A percentile compares a stretch with the other conserved stretches of the same genome.
Evolutionary conservation across 371 early-diverging fungal genomes (phyloP).

Genomic region (Haplosporangium sp.): DNA sequence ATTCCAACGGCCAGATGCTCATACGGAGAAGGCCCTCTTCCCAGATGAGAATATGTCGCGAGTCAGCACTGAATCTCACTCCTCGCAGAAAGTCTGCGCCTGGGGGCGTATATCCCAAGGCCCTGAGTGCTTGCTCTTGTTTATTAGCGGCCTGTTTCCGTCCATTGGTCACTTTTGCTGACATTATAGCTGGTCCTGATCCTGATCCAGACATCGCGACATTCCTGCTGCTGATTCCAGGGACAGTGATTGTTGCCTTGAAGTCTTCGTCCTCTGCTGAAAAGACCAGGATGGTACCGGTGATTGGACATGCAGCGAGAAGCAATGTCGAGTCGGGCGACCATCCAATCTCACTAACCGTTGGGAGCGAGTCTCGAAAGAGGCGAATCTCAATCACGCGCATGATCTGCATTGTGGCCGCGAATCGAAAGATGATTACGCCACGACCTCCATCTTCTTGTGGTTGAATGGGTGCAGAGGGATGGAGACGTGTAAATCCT

Average conservation of each 20-base stretch:
- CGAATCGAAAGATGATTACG: conserved; percentile 44
- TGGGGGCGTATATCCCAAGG: conserved; percentile 34
- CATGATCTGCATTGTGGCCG: conserved; percentile 48
- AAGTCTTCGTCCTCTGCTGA: conserved; percentile 48
- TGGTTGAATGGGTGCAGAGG: conserved; percentile 37
- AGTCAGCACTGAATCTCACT: conserved; percentile 47
- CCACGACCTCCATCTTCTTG: conserved; percentile 49
- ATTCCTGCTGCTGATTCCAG: conserved; percentile 22
- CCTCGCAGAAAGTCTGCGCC: conserved; percentile 44
- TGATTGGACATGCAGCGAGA: conserved; percentile 38
- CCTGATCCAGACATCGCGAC: neutral
- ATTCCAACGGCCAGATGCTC: conserved; percentile 47
- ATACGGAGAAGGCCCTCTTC: conserved; percentile 41
- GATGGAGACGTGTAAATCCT: conserved; percentile 44
- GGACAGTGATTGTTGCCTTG: conserved; percentile 43
- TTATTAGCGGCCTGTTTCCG: conserved; percentile 1
- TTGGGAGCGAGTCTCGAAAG: conserved; percentile 47
- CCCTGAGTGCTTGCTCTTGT: conserved; percentile 17
- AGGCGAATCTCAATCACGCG: conserved; percentile 39
- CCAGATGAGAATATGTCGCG: conserved; percentile 49
- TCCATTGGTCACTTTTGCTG: neutral
- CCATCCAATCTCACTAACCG: conserved; percentile 51
- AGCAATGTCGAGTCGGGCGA: conserved; percentile 48
- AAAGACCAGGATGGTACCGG: conserved; percentile 39
- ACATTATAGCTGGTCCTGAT: conserved; percentile 1